These are phyloP conservation scores for Exsudoporus frostii DNA, from an alignment of 768 basidiomycete species.

Conservation along the genomic window DNA sequence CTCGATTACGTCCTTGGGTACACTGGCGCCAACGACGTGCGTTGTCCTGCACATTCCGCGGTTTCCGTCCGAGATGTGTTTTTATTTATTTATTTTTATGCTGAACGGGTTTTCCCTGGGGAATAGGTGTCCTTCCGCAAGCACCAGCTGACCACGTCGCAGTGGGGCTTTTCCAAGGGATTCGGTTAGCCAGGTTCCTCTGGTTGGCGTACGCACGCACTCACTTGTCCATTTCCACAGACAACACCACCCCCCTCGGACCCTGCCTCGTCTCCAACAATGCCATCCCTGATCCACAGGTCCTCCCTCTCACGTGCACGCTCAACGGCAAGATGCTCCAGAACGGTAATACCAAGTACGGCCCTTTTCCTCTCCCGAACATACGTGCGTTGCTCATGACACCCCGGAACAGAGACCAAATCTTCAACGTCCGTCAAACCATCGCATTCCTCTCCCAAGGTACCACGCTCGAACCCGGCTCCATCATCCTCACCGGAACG, in stretches of 20 bases:
- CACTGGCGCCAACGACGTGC: slow-evolving; percentile 75
- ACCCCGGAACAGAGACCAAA: slow-evolving; percentile 55
- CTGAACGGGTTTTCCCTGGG: neutral
- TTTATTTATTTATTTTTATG: too few relatives aligned
- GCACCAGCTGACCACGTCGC: slow-evolving; percentile 75
- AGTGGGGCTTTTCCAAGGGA: slow-evolving; percentile 87
- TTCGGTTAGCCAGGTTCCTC: slow-evolving; percentile 52
- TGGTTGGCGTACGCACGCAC: too few relatives aligned
- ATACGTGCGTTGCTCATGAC: neutral
- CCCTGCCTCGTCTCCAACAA: slow-evolving; percentile 73
- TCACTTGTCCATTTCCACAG: slow-evolving; percentile 1
- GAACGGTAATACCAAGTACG: slow-evolving; percentile 72
- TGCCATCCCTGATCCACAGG: slow-evolving; percentile 64
- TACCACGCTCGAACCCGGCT: slow-evolving; percentile 78
- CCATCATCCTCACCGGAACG: slow-evolving; percentile 80
- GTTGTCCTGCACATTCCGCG: slow-evolving; percentile 3
- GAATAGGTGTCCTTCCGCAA: slow-evolving; percentile 69
- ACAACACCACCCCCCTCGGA: slow-evolving; percentile 61
- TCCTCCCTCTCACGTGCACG: slow-evolving; percentile 55
- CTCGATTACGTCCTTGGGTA: slow-evolving; percentile 86
- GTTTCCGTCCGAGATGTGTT: neutral
- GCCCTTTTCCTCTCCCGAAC: neutral
- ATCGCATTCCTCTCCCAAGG: slow-evolving; percentile 80
- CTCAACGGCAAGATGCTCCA: slow-evolving; percentile 71
- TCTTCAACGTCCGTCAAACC: slow-evolving; percentile 76